phyloP scores from a whole-genome alignment of 441 rosid genomes.

The Eruca vesicaria region DNA sequence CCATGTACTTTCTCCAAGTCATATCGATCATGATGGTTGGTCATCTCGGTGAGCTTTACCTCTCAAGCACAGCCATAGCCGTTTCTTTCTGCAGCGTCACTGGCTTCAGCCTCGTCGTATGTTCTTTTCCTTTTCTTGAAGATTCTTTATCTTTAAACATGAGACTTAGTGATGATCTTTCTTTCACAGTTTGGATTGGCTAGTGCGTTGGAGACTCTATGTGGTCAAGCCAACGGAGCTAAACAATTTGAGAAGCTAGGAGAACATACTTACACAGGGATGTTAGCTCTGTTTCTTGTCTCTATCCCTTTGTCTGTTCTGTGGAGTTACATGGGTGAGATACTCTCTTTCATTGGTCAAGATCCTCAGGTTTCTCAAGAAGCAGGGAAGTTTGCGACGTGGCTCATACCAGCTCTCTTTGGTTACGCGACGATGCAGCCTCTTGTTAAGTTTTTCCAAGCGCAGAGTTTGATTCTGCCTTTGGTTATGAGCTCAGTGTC shows the following conservation, averaged over 20 bases:
- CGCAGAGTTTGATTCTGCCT: slow-evolving; percentile 65
- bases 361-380: slow-evolving; percentile 62
- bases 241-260: slow-evolving; percentile 58
- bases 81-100: slow-evolving; percentile 60
- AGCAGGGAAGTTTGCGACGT: slow-evolving; percentile 59
- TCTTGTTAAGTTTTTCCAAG: slow-evolving; percentile 55
- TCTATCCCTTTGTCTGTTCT: slow-evolving; percentile 51
- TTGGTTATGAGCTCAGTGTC: slow-evolving; percentile 53
- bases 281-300: slow-evolving; percentile 46
- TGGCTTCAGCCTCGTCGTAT: slow-evolving; percentile 60
- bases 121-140: slow-evolving; percentile 8
- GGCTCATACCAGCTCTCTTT: slow-evolving; percentile 70
- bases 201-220: slow-evolving; percentile 70
- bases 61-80: slow-evolving; percentile 67
- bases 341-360: slow-evolving; percentile 60
- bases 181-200: slow-evolving; percentile 67
- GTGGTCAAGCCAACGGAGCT: slow-evolving; percentile 90
- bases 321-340: slow-evolving; percentile 62
- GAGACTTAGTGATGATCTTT: neutral
- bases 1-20: slow-evolving; percentile 52
- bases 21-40: slow-evolving; percentile 62
- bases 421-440: slow-evolving; percentile 66
- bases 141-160: neutral
- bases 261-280: slow-evolving; percentile 57
- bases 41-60: slow-evolving; percentile 64